A percentile compares a stretch with the other conserved stretches of the same genome.
Evolutionary conservation across 192 early-diverging fungal genomes (phyloP).

Genomic region (Entomortierella beljakovae): DNA sequence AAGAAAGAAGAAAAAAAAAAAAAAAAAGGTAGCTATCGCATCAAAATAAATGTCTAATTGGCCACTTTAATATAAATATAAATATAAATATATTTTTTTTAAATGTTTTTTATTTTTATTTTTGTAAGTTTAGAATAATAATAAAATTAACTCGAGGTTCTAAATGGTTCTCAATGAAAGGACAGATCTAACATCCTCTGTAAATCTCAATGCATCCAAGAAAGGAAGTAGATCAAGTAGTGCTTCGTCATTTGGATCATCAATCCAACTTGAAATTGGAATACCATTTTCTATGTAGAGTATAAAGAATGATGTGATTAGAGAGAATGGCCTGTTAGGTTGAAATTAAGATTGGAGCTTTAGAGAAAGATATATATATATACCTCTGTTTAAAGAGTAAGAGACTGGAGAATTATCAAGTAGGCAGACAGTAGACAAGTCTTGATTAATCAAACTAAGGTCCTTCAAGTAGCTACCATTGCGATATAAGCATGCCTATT

Average conservation of each 20-base stretch:
- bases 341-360: neutral
- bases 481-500: constrained; percentile 75
- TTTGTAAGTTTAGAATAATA: no score
- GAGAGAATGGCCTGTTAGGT: neutral
- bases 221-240: constrained; percentile 90
- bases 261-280: constrained; percentile 89
- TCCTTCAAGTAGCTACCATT: constrained; percentile 85
- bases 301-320: neutral
- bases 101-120: no score
- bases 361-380: neutral
- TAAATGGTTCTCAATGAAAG: constrained; percentile 65
- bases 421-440: constrained; percentile 84
- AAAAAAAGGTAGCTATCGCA: no score
- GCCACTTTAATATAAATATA: no score
- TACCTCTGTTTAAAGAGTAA: constrained; percentile 81
- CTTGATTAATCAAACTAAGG: constrained; percentile 76
- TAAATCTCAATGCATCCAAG: constrained; percentile 88
- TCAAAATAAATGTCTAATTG: no score
- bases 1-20: no score
- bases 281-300: constrained; percentile 83
- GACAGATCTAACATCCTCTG: constrained; percentile 86
- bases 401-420: constrained; percentile 87
- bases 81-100: no score
- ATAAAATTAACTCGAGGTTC: no score
- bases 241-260: constrained; percentile 81